Evolutionary conservation across 2,329 filamentous ascomycete genomes (phyloP).

Genomic region (Huntiella decipiens): DNA sequence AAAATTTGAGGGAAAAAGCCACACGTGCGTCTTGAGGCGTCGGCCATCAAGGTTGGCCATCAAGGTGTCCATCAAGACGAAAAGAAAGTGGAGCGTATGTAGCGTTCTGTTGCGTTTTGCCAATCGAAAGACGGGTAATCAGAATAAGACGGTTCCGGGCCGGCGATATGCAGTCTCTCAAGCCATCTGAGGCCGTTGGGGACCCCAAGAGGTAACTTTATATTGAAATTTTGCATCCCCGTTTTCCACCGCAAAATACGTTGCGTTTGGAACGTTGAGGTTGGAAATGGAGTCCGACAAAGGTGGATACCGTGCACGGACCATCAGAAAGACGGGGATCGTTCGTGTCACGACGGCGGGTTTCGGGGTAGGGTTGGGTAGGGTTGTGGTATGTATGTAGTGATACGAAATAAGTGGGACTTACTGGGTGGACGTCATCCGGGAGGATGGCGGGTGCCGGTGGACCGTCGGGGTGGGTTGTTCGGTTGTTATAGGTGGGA

Average conservation of each 20-base stretch:
- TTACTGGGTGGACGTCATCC: too few relatives aligned
- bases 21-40: not conserved
- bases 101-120: not conserved
- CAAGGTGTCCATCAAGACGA: slow-evolving; percentile 7
- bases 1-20: not conserved
- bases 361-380: too few relatives aligned
- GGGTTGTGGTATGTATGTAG: too few relatives aligned
- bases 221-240: not conserved
- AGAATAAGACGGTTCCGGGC: not conserved
- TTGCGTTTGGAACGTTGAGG: slow-evolving; percentile 8
- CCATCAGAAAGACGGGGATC: not conserved
- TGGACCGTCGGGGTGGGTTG: too few relatives aligned
- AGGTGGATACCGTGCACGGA: not conserved
- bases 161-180: too few relatives aligned
- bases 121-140: too few relatives aligned
- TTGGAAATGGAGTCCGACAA: slow-evolving; percentile 9
- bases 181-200: not conserved
- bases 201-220: not conserved
- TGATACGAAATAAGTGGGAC: too few relatives aligned
- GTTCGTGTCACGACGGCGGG: too few relatives aligned
- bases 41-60: slow-evolving; percentile 12
- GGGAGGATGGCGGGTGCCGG: too few relatives aligned
- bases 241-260: not conserved
- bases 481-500: too few relatives aligned
- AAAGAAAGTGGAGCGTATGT: not conserved